Percentiles rank a stretch among this genome's conserved stretches.
These are phyloP conservation scores for Taphrina betulina DNA, from an alignment of 1,139 yeast genomes.

Conservation along the genomic window DNA sequence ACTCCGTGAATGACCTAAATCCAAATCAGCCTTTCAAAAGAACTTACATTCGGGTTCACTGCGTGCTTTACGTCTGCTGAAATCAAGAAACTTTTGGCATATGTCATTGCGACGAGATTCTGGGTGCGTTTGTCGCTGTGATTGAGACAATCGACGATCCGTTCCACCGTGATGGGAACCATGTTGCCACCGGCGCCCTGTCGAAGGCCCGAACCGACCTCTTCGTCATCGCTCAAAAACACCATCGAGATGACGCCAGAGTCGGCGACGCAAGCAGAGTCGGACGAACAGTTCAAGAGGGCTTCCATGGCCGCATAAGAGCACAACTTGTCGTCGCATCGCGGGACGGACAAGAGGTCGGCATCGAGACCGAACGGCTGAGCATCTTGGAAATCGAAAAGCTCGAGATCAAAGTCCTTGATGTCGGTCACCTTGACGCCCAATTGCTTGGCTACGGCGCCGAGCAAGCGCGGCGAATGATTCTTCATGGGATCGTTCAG, in stretches of 20 bases:
- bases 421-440: conserved; percentile 53
- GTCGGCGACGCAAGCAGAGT: conserved; percentile 58
- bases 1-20: conserved; percentile 31
- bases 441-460: conserved; percentile 66
- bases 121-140: conserved; percentile 52
- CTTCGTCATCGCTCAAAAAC: conserved; percentile 89
- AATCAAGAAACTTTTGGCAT: conserved; percentile 71
- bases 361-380: conserved; percentile 82
- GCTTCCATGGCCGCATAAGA: conserved; percentile 79
- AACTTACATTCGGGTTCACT: conserved; percentile 72
- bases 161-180: conserved; percentile 68
- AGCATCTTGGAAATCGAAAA: conserved; percentile 82
- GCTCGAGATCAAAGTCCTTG: conserved; percentile 80
- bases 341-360: conserved; percentile 86
- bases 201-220: conserved; percentile 83
- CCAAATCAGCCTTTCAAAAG: conserved; percentile 26
- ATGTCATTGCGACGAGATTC: conserved; percentile 43
- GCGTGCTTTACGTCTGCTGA: conserved; percentile 97
- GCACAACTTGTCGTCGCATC: conserved; percentile 88
- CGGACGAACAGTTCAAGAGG: conserved; percentile 49
- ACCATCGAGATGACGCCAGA: conserved; percentile 60
- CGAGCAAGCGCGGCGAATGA: conserved; percentile 72
- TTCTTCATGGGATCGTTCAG: conserved; percentile 49
- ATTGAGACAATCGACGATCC: conserved; percentile 58
- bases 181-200: conserved; percentile 95